Evolutionary conservation across 495 filamentous ascomycete species (phyloP).

Genomic region (Tetracladium marchalianum): DNA sequence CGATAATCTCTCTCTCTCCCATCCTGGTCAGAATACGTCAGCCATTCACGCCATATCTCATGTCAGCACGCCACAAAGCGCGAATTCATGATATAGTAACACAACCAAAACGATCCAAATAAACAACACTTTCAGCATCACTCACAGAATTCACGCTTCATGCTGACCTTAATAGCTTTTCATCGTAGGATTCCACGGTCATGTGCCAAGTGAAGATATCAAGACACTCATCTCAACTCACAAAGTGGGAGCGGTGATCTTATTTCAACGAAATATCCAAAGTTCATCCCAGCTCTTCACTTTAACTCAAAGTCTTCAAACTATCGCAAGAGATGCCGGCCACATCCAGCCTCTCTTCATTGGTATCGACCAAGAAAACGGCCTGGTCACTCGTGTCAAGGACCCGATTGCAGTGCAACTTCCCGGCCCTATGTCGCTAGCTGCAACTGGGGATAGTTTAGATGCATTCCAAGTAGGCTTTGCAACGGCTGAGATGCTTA

Average conservation of each 20-base stretch:
- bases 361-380: slow-evolving; percentile 87
- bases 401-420: slow-evolving; percentile 36
- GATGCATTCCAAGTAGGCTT: slow-evolving; percentile 70
- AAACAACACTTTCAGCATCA: not conserved
- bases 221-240: slow-evolving; percentile 37
- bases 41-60: too few species aligned
- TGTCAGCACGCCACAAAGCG: too few species aligned
- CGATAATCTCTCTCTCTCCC: too few species aligned
- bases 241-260: slow-evolving; percentile 34
- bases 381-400: slow-evolving; percentile 62
- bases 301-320: slow-evolving; percentile 57
- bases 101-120: too few species aligned
- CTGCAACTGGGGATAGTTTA: slow-evolving; percentile 66
- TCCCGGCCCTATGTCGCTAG: slow-evolving; percentile 80
- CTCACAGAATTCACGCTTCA: not conserved
- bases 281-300: slow-evolving; percentile 32
- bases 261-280: slow-evolving; percentile 36
- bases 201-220: slow-evolving; percentile 33
- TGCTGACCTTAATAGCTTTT: slow-evolving; percentile 28
- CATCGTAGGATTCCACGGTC: slow-evolving; percentile 38
- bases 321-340: slow-evolving; percentile 70
- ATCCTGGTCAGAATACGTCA: too few species aligned
- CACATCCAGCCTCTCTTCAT: slow-evolving; percentile 75
- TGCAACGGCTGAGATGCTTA: slow-evolving; percentile 79
- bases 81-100: too few species aligned